Conservation (phyloP, 108 stramenopile species). For the Skeletonema potamos region DNA sequence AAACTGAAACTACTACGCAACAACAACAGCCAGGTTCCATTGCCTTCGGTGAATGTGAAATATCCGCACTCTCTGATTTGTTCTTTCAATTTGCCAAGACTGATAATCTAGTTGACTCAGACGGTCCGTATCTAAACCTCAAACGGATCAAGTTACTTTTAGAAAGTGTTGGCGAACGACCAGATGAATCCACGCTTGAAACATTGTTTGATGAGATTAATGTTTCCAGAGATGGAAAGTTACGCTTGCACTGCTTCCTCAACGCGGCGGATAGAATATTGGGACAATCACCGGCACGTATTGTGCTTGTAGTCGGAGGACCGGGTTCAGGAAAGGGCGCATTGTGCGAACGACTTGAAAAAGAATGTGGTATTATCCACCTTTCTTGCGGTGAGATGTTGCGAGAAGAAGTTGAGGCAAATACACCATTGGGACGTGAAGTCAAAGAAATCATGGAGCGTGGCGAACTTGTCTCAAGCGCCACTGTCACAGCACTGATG, state of each 20-base stretch:
- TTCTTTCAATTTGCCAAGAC: slow-evolving; percentile 58
- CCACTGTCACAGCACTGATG: slow-evolving; percentile 80
- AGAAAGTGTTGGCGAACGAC: slow-evolving; percentile 61
- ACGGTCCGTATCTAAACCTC: slow-evolving; percentile 39
- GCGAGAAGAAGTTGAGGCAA: slow-evolving; percentile 81
- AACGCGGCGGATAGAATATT: slow-evolving; percentile 48
- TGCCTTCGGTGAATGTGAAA: slow-evolving; percentile 71
- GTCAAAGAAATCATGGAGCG: slow-evolving; percentile 85
- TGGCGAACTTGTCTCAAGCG: slow-evolving; percentile 76
- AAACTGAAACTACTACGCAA: neutral
- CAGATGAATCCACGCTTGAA: slow-evolving; percentile 45
- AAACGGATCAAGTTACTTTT: slow-evolving; percentile 46
- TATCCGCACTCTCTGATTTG: slow-evolving; percentile 65
- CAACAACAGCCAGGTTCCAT: slow-evolving; percentile 32
- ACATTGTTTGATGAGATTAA: slow-evolving; percentile 60
- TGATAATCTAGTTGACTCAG: slow-evolving; percentile 3
- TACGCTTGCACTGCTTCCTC: slow-evolving; percentile 68
- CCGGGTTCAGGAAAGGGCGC: slow-evolving; percentile 97
- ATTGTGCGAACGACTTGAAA: slow-evolving; percentile 60
- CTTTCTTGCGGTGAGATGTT: slow-evolving; percentile 92
- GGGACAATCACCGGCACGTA: slow-evolving; percentile 66
- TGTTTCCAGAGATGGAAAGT: slow-evolving; percentile 49
- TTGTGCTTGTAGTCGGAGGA: slow-evolving; percentile 92
- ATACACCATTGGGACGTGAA: slow-evolving; percentile 77
- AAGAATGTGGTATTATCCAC: slow-evolving; percentile 88